Evolutionary conservation across 106 monocot species (phyloP).

Genomic region (Gastrodia elata): DNA sequence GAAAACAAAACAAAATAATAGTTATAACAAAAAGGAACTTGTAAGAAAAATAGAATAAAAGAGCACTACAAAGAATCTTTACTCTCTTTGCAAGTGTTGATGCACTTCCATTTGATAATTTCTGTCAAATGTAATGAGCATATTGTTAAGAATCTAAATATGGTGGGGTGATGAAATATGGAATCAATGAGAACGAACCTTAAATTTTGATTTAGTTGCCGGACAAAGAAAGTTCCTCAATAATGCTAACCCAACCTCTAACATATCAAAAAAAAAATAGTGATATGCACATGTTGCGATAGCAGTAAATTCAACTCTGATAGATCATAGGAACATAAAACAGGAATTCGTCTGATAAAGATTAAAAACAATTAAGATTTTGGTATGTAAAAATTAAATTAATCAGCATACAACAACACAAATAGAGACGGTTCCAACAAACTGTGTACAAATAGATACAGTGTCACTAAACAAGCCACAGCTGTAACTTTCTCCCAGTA

Average conservation of each 20-base stretch:
- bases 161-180: neutral
- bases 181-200: conserved; percentile 28
- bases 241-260: conserved; percentile 78
- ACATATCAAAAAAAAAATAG: neutral
- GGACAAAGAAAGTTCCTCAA: conserved; percentile 67
- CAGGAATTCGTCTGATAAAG: neutral
- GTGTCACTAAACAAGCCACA: neutral
- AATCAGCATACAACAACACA: neutral
- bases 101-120: conserved; percentile 32
- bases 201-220: conserved; percentile 29
- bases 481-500: neutral
- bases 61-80: conserved; percentile 13
- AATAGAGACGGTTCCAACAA: neutral
- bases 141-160: conserved; percentile 1
- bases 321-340: neutral
- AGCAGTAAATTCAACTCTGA: neutral
- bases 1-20: conserved; percentile 4
- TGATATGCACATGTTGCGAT: neutral
- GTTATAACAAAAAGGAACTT: conserved; percentile 1
- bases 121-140: conserved; percentile 26
- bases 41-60: conserved; percentile 4
- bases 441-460: neutral
- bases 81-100: conserved; percentile 92
- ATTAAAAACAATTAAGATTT: neutral
- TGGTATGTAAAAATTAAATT: neutral